Percentiles rank a stretch among this genome's conserved stretches.
phyloP scores from a whole-genome alignment of 2,329 filamentous ascomycete genomes.

The Curvularia verruculosa region DNA sequence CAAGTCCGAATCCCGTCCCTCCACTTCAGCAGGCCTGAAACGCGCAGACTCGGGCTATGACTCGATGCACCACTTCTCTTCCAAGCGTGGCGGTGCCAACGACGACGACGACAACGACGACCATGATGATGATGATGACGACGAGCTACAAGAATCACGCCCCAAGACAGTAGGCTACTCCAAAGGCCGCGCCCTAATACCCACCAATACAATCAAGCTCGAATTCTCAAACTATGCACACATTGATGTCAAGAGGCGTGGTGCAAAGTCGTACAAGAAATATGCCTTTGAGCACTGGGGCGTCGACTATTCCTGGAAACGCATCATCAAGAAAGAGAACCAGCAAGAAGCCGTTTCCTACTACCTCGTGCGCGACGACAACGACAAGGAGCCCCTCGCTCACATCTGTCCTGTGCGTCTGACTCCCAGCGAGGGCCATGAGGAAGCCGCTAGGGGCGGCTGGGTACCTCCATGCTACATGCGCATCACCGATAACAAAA shows the following conservation, averaged over 20 bases:
- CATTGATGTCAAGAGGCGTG: slow-evolving; percentile 76
- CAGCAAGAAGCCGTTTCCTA: slow-evolving; percentile 70
- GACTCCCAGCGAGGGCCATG: slow-evolving; percentile 70
- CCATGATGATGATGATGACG: slow-evolving; percentile 23
- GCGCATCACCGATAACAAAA: slow-evolving; percentile 79
- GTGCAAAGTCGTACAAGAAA: slow-evolving; percentile 69
- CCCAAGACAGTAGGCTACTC: slow-evolving; percentile 44
- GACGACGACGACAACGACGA: slow-evolving; percentile 26
- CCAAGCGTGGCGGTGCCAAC: slow-evolving; percentile 29
- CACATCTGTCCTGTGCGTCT: slow-evolving; percentile 84
- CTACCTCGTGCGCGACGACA: slow-evolving; percentile 74
- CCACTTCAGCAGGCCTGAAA: slow-evolving; percentile 53
- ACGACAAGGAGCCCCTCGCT: slow-evolving; percentile 68
- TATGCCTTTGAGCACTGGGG: slow-evolving; percentile 98
- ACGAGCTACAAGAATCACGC: slow-evolving; percentile 30
- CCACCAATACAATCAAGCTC: slow-evolving; percentile 82
- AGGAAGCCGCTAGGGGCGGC: slow-evolving; percentile 78
- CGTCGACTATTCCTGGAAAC: slow-evolving; percentile 81
- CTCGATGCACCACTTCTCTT: slow-evolving; percentile 47
- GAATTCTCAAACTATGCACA: slow-evolving; percentile 98
- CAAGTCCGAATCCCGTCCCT: slow-evolving; percentile 59
- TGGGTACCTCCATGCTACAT: slow-evolving; percentile 92
- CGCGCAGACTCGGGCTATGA: slow-evolving; percentile 66
- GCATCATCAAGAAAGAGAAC: slow-evolving; percentile 71
- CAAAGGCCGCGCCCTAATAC: slow-evolving; percentile 52